A percentile compares a stretch with the other conserved stretches of the same genome.
These are phyloP conservation scores for Crucihimalaya himalaica DNA, from an alignment of 345 rosid genomes.

Conservation along the genomic window DNA sequence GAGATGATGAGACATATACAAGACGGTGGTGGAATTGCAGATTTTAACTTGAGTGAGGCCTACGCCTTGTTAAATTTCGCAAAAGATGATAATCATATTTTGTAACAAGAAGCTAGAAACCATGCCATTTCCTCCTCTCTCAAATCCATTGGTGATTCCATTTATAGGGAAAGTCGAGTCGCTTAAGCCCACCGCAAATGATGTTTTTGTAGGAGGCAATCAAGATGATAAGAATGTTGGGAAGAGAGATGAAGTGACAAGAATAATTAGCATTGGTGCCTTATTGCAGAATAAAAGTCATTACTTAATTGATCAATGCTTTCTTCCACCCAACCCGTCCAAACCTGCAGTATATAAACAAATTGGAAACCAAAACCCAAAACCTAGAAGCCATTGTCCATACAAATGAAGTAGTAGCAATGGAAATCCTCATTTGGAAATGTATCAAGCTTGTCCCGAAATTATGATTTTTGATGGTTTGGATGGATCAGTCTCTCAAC, in stretches of 20 bases:
- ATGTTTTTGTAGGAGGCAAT: neutral
- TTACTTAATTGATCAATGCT: slow-evolving; percentile 26
- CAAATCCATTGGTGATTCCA: neutral
- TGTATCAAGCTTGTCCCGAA: neutral
- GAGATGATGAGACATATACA: slow-evolving; percentile 33
- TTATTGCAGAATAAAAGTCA: neutral
- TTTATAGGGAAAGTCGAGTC: neutral
- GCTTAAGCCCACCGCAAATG: neutral
- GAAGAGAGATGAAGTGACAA: neutral
- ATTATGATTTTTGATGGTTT: neutral
- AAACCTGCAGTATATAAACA: neutral
- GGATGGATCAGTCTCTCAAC: neutral
- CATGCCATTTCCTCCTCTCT: neutral
- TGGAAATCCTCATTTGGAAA: slow-evolving; percentile 3
- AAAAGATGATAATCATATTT: neutral
- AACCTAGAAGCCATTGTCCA: neutral
- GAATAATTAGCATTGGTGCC: neutral
- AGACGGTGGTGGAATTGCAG: neutral
- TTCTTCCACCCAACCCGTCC: neutral
- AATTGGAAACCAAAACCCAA: neutral
- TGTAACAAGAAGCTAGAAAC: neutral
- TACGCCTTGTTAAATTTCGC: slow-evolving; percentile 2
- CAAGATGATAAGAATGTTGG: neutral
- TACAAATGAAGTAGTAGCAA: slow-evolving; percentile 24
- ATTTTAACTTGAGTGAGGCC: slow-evolving; percentile 14